Evolutionary conservation across 2,329 filamentous ascomycete species (phyloP), one percentile per base, ranked within the genome.

Genomic region (Aspergillus jensenii): DNA sequence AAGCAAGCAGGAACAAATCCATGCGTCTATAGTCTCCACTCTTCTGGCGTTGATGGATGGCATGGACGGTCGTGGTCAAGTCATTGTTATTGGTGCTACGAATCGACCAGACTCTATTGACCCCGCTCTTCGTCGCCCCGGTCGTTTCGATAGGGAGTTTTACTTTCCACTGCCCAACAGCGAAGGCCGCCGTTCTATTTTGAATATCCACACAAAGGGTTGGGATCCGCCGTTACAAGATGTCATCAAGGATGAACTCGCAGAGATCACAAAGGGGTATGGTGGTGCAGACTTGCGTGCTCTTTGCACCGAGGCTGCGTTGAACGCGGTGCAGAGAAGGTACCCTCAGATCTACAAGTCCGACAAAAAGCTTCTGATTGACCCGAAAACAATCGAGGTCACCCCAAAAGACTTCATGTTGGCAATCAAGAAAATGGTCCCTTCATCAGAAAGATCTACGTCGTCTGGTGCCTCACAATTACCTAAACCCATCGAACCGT

Each of bases 21-120:
- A 99, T 75, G 92, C 95, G 6, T 98, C 93, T 2, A 99, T 99
- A 63, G 93, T 97, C 14, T 96, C 93, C 2, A 97, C 93, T 1
- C 78, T 97, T n/a, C 80, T 97, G 59, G 93, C 93, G 1, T 77
- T 97, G 68, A 97, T 97, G 93, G 93, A 97, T 74, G 93, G 93
- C 62, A 97, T 97, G 93, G 93, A 97, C 69, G 93, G 92, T n/a
- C 88, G 93, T 72, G 93, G 93, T 31, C 95, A 99, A 75, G 95
- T 99, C 60, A 96, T 99, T 71, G 93, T 99, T 37, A 98, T 99
- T 68, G 95, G 95, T 64, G 95, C 95, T n/a, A 99, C 93, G 58
- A 99, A 99, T 73, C 87, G 93, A 63, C 93, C 95, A 0, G 93
- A 98, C 74, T 96, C 95, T 52, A 93, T 99, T 61, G 93, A 99